Base-by-base conservation (phyloP, 2,329 filamentous ascomycete species). In the Xylariaceae sp. region DNA sequence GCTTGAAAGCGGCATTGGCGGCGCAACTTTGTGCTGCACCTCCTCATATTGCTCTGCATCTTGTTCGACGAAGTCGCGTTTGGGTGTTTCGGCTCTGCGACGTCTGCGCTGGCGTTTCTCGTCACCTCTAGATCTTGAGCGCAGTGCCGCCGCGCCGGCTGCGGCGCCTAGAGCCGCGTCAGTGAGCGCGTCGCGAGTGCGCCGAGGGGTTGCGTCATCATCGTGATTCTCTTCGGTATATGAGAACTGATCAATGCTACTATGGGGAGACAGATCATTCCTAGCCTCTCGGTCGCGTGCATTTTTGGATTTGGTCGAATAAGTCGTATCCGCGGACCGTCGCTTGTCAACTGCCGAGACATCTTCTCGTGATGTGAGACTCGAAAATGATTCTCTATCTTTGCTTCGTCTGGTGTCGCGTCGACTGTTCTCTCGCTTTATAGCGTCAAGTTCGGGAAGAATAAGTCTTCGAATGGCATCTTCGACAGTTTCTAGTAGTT, bases 401-500 rank as follows among this genome's bases (percentile, higher is more conserved):
- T 62, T 66, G 31, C 42, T 54, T 12, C 50, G 52, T 19, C 58
- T 82, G 60, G 83, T 86, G 56, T 86, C 80, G 55, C 86, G 83
- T 56, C 86, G 86, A 67, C 89, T 91, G 66, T 92, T 88, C 63
- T 96, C 90, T 61, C 91, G 84, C 68, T 96, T 96, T 47, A 99
- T 75, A 10, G 90, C 89, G 60, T 90, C 92, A 40, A 99, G 76
- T 68, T 99, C 92, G 0, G 94, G 94, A 2, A 99, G 72, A 46
- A 96, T 95, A 44, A 96, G 77, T 43, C 90, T 82, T 55, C 90
- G 85, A 62, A 96, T 95, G 12, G 90, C 90, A 70, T 96, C 90
- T 70, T 96, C 91, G 3, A 96, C 91, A 0, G 90, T 94, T 62
- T 94, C 89, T 2, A 96, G 78, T 2, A 96, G 73, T 64, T 90